Base-by-base conservation (phyloP, 768 basidiomycete genomes). In the Tylopilus cervinicoccineus region DNA sequence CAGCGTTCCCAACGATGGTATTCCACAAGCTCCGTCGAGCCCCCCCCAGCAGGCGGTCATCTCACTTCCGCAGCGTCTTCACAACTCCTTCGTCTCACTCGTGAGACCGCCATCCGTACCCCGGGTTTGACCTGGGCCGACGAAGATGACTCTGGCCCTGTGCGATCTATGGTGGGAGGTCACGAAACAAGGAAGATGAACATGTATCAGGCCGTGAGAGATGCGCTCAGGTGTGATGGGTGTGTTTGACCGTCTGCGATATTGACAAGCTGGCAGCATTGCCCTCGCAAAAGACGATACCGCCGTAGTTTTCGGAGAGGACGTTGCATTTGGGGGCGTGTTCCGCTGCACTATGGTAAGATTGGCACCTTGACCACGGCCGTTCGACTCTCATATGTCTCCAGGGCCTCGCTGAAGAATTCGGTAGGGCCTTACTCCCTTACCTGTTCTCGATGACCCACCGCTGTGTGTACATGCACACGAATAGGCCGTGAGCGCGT, bases 181-280 rank as follows among this genome's bases (percentile, higher is more conserved):
- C 78, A 88, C 43, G 88, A 92, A 68, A 94, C 91, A 19, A 80
- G 91, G 56, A 93, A 93, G 72, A 95, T 95, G 92, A 97, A 97
- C 63, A 73, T 86, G 56, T 96, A 93, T 67, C 93, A 96, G 64
- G 89, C 94, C 2, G 79, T 97, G 13, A 77, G 94, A 39, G 92
- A 95, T 64, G 92, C 91, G 3, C 79, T 96, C 73, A 86, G 85
- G 88, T 86, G 58, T 42, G 70, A 55, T 22, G 22, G 22, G 26
- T 43, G 38, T 6, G 6, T 16, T 31, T 19, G 11, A 32, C 19
- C 2, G 16, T 41, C 38, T 24, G 6, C 11, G 11, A 10, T 53
- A 10, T 32, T 63, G 33, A 67, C 40, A 26, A 19, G 13, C 13
- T n/a, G 12, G 38, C 48, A 91, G 91, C 48, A 91, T 88, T 50